Conservation (phyloP, 495 filamentous ascomycete genomes). For the Podospora comata region DNA sequence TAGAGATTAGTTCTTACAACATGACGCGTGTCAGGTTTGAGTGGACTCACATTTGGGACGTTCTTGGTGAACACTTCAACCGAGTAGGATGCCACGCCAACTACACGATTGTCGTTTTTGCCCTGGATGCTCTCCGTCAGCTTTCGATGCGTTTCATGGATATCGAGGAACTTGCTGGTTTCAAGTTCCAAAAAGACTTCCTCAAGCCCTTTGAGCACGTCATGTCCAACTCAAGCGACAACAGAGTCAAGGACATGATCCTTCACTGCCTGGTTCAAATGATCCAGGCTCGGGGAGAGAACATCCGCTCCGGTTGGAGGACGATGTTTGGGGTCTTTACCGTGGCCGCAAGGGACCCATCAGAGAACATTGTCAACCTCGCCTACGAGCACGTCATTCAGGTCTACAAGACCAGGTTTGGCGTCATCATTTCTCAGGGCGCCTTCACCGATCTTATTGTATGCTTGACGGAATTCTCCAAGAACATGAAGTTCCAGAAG, state of each 20-base stretch:
- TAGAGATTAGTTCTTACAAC: slow-evolving; percentile 99
- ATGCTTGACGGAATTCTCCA: slow-evolving; percentile 95
- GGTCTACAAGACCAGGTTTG: slow-evolving; percentile 96
- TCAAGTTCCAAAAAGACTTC: slow-evolving; percentile 99
- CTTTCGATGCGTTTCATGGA: slow-evolving; percentile 99
- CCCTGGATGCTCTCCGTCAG: slow-evolving; percentile 89
- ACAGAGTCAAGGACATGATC: slow-evolving; percentile 96
- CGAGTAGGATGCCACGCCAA: slow-evolving; percentile 94
- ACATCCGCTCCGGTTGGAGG: slow-evolving; percentile 96
- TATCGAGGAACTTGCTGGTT: slow-evolving; percentile 93
- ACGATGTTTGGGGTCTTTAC: slow-evolving; percentile 99
- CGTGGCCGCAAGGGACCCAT: slow-evolving; percentile 86
- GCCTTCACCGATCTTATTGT: slow-evolving; percentile 96
- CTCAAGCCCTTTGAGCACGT: slow-evolving; percentile 97
- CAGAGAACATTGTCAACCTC: slow-evolving; percentile 93
- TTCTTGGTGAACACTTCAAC: slow-evolving; percentile 96
- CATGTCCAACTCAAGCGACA: slow-evolving; percentile 83
- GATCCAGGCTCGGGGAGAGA: slow-evolving; percentile 93
- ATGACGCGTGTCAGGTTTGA: slow-evolving; percentile 98
- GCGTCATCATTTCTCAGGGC: slow-evolving; percentile 91
- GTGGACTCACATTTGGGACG: slow-evolving; percentile 95
- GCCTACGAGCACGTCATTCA: slow-evolving; percentile 96
- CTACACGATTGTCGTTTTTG: slow-evolving; percentile 94
- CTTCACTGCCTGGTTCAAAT: slow-evolving; percentile 97
- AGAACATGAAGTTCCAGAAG: slow-evolving; percentile 97